Percentiles rank a stretch among this genome's conserved stretches.
phyloP scores from a whole-genome alignment of 2,329 filamentous ascomycete genomes.

The Claviceps fusiformis region DNA sequence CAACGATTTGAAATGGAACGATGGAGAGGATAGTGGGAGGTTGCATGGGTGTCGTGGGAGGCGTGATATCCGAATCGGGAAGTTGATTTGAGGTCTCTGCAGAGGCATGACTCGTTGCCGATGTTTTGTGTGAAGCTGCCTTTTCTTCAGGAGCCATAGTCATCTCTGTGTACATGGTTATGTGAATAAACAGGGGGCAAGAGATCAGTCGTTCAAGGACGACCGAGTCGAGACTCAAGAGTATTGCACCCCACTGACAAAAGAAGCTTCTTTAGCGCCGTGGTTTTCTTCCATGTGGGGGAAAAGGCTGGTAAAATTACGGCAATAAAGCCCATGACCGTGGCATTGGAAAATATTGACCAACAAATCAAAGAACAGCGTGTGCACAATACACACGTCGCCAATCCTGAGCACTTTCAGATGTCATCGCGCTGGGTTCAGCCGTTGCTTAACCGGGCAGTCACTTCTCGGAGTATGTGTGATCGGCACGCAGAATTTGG shows the following conservation, averaged over 20 bases:
- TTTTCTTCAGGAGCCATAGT: neutral
- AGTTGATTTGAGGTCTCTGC: neutral
- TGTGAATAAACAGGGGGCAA: neutral
- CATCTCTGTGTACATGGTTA: neutral
- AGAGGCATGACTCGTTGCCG: neutral
- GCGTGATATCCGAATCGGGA: slow-evolving; percentile 1
- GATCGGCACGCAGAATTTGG: too few relatives aligned
- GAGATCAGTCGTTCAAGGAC: neutral
- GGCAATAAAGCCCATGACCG: neutral
- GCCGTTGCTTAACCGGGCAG: too few relatives aligned
- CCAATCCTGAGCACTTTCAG: too few relatives aligned
- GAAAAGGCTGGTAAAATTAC: neutral
- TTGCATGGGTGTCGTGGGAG: neutral
- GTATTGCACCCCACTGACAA: neutral
- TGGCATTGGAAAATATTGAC: neutral
- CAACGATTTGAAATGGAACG: neutral
- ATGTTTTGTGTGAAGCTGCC: neutral
- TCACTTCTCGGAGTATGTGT: too few relatives aligned
- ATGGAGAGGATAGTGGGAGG: neutral
- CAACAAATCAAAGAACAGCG: neutral
- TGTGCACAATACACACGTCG: neutral
- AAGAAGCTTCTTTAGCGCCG: neutral
- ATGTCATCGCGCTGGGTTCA: too few relatives aligned
- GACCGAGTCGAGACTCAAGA: neutral
- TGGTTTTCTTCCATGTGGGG: neutral